Evolutionary conservation across 1,139 yeast species (phyloP).

Genomic region (Candida sojae): DNA sequence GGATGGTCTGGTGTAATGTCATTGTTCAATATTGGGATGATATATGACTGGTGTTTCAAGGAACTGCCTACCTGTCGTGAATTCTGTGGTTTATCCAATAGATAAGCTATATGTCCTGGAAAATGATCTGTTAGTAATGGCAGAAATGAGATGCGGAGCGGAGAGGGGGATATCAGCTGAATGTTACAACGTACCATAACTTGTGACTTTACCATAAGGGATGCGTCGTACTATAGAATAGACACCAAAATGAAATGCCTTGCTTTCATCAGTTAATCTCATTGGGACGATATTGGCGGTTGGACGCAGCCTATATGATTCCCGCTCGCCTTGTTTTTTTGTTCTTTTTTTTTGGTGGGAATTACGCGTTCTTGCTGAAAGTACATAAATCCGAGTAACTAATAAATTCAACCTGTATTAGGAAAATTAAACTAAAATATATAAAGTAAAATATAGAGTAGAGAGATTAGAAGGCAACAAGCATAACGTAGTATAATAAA

Average conservation of each 20-base stretch:
- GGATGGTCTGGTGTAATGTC: slow-evolving; percentile 18
- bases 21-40: slow-evolving; percentile 24
- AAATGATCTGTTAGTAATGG: background rate
- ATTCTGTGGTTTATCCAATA: slow-evolving; percentile 62
- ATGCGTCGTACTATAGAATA: slow-evolving; percentile 54
- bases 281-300: background rate
- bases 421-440: background rate
- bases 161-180: too few relatives aligned
- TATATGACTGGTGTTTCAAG: slow-evolving; percentile 44
- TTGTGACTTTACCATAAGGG: slow-evolving; percentile 68
- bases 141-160: too few relatives aligned
- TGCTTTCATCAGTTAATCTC: slow-evolving; percentile 45
- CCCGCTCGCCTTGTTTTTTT: background rate
- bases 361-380: too few relatives aligned
- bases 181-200: slow-evolving; percentile 51
- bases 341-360: background rate
- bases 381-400: too few relatives aligned
- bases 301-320: too few relatives aligned
- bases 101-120: slow-evolving; percentile 64
- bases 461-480: background rate
- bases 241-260: slow-evolving; percentile 62
- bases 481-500: too few relatives aligned
- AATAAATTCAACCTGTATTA: background rate
- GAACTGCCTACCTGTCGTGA: slow-evolving; percentile 77
- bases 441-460: background rate